Evolutionary conservation across 306 rosid genomes (phyloP).

Genomic region (Medicago ruthenica): DNA sequence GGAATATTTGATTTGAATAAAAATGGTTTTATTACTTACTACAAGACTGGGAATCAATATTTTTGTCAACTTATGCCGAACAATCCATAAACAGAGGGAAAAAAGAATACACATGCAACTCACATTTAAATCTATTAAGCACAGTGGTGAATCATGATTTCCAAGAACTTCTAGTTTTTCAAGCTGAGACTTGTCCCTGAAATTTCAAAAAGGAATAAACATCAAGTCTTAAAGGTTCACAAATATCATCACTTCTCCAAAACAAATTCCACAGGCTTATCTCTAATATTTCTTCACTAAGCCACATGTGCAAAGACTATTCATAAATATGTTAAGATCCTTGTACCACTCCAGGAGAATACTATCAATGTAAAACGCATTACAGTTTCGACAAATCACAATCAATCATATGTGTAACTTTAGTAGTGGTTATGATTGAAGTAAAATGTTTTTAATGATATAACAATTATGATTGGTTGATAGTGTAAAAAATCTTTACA

Average conservation of each 20-base stretch:
- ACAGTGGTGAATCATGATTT: slow-evolving; percentile 70
- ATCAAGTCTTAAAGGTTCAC: slow-evolving; percentile 29
- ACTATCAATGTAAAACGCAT: too few species aligned
- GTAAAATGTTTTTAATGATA: too few species aligned
- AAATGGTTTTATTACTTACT: slow-evolving; percentile 9
- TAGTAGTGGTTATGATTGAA: too few species aligned
- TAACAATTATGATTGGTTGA: too few species aligned
- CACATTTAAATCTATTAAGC: slow-evolving; percentile 74
- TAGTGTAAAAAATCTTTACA: too few species aligned
- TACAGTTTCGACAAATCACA: background rate
- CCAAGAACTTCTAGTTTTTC: slow-evolving; percentile 72
- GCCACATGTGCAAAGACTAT: slow-evolving; percentile 21
- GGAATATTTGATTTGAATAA: slow-evolving; percentile 1
- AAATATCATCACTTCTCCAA: slow-evolving; percentile 35
- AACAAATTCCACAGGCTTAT: slow-evolving; percentile 30
- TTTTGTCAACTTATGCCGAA: slow-evolving; percentile 12
- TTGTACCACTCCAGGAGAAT: background rate
- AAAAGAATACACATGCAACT: slow-evolving; percentile 51
- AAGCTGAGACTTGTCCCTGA: slow-evolving; percentile 76
- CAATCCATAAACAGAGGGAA: slow-evolving; percentile 10
- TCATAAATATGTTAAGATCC: slow-evolving; percentile 25
- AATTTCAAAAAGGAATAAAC: slow-evolving; percentile 42
- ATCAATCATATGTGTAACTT: background rate
- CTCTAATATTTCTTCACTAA: slow-evolving; percentile 8
- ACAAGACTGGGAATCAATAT: slow-evolving; percentile 8